These are phyloP conservation scores for Cyathus striatus DNA, from an alignment of 768 basidiomycete genomes.

Conservation along the genomic window DNA sequence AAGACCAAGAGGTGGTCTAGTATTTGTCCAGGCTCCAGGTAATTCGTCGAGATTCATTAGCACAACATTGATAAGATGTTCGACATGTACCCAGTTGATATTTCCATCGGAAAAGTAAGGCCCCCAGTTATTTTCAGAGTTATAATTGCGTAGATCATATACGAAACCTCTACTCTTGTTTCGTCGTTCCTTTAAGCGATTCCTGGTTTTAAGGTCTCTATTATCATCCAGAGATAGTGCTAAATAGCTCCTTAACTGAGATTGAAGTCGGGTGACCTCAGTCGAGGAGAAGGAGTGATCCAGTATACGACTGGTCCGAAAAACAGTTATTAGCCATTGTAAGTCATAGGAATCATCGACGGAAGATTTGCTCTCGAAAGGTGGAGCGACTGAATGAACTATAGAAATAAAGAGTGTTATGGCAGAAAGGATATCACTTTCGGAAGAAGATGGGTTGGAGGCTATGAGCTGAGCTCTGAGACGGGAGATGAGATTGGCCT, in stretches of 20 bases:
- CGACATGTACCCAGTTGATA: slow-evolving; percentile 62
- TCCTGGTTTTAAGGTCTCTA: slow-evolving; percentile 18
- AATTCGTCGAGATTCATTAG: slow-evolving; percentile 47
- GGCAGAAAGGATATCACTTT: neutral
- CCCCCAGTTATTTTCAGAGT: slow-evolving; percentile 46
- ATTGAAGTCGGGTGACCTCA: slow-evolving; percentile 25
- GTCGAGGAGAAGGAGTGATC: slow-evolving; percentile 2
- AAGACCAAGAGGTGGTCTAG: slow-evolving; percentile 44
- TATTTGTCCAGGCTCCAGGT: slow-evolving; percentile 24
- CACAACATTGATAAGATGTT: slow-evolving; percentile 53
- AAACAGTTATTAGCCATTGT: neutral
- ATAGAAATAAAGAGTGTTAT: neutral
- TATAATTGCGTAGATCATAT: slow-evolving; percentile 63
- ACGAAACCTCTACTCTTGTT: slow-evolving; percentile 50
- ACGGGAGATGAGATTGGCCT: neutral
- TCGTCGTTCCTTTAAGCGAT: slow-evolving; percentile 28
- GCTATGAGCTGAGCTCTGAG: neutral
- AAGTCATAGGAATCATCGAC: neutral
- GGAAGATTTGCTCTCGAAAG: neutral
- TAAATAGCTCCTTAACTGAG: slow-evolving; percentile 44
- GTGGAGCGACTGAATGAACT: neutral
- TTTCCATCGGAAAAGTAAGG: slow-evolving; percentile 40
- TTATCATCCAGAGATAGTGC: slow-evolving; percentile 36
- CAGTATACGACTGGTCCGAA: slow-evolving; percentile 1
- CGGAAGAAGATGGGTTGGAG: neutral